Evolutionary conservation across 2,329 filamentous ascomycete species (phyloP).

Genomic region (Microascus cirrosus): DNA sequence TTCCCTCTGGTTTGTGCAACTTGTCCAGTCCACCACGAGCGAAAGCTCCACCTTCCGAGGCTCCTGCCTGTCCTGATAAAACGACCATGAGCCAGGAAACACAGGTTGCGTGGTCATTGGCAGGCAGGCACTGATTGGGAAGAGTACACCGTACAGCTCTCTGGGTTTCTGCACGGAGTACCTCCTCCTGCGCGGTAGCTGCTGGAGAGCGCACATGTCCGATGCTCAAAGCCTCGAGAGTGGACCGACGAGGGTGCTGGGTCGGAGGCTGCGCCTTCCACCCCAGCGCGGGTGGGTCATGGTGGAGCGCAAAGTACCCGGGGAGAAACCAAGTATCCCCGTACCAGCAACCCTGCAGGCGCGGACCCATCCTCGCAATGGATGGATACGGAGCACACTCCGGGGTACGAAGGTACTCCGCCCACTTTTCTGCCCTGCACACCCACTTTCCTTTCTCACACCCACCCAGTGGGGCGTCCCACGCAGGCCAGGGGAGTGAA

Average conservation of each 20-base stretch:
- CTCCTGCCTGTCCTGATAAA: neutral
- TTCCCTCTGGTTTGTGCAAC: too few relatives aligned
- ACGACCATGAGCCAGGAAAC: neutral
- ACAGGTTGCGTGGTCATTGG: neutral
- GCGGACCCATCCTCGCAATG: neutral
- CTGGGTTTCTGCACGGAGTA: neutral
- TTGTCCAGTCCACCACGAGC: too few relatives aligned
- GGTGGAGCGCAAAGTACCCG: neutral
- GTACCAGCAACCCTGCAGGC: neutral
- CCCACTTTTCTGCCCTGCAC: neutral
- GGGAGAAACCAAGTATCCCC: neutral
- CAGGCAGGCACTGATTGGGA: neutral
- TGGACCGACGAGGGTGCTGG: neutral
- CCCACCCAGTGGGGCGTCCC: neutral
- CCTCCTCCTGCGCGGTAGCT: neutral
- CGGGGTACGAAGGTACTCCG: neutral
- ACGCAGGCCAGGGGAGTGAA: neutral
- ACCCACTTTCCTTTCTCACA: neutral
- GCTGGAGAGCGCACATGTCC: neutral
- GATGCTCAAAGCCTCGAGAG: neutral
- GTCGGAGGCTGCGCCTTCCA: slow-evolving; percentile 4
- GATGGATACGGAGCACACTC: neutral
- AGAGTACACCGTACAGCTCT: neutral
- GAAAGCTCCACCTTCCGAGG: neutral
- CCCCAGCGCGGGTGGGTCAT: neutral